Evolutionary conservation across 1,139 yeast genomes (phyloP), one percentile per base, ranked within the genome.

Genomic region (Suhomyces guaymorum): DNA sequence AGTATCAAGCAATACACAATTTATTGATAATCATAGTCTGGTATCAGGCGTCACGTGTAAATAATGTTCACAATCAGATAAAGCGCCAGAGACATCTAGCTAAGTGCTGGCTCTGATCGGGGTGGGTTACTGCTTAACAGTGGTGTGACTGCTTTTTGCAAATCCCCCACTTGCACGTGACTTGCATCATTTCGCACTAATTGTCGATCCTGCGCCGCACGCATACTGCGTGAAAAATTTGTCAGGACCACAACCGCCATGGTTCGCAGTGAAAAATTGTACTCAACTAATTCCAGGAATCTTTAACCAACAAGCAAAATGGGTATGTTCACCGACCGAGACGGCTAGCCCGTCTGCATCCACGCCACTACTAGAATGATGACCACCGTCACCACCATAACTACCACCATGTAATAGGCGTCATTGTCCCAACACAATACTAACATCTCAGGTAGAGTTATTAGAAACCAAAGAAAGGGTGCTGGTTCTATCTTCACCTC

Each of bases 391-490:
- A n/a, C n/a, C n/a, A n/a, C n/a, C n/a, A n/a, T n/a, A n/a, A n/a
- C n/a, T n/a, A n/a, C n/a, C n/a, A n/a, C n/a, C n/a, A n/a, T n/a
- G n/a, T n/a, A n/a, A n/a, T n/a, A n/a, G n/a, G n/a, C n/a, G n/a
- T n/a, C n/a, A n/a, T n/a, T n/a, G n/a, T n/a, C n/a, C n/a, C n/a
- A 33, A 17, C 28, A 10, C 7, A 7, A 15, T 40, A 47, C 49
- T 45, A 48, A 47, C 49, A 37, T 20, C 29, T 66, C 68, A 84
- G 97, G 98, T 87, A 92, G 98, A 85, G 99, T 94, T 79, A 94
- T 94, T 82, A 95, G 98, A 81, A 92, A 94, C 84, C 98, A 94
- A 86, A 90, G 99, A 88, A 94, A 94, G 81, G 97, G 97, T 84
- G 97, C 97, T 78, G 98, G 98, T 70, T 90, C 97, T 68, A 89